Evolutionary conservation across 371 early-diverging fungal genomes (phyloP), one percentile per base, ranked within the genome.

Genomic region (Mucor mucedo): DNA sequence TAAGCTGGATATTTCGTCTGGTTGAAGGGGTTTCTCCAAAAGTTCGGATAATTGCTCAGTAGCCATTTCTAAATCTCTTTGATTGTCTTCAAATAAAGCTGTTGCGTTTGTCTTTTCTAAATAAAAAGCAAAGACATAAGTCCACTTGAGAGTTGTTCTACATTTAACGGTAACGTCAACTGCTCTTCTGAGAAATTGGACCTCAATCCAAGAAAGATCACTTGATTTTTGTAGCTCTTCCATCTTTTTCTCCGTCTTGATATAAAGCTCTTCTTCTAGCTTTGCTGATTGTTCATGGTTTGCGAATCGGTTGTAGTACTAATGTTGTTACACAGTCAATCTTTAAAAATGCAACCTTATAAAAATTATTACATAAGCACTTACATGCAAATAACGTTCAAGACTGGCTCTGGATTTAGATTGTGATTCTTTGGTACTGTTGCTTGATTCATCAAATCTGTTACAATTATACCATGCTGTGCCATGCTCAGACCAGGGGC

Each of bases 141-240:
- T 95, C 97, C 97, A 98, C 67, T 94, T 95, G 28, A 98, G 84
- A 0, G 95, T 95, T 75, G 81, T 89, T 60, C 99, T 91, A 60
- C 95, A 91, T 58, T 89, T 75, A 4, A 92, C 84, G n/a, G 96
- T 84, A 0, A 90, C 91, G 67, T 95, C 95, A 48, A 96, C 93
- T 5, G 98, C 98, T 33, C 89, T 89, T 60, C 88, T 87, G 35
- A 98, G 73, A 72, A 98, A 98, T 77, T 98, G 98, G 0, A 96
- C 97, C 77, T 98, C 97, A 69, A 97, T 98, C 98, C 98, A 98
- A 30, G 96, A 94, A 45, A 98, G 80, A 30, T 89, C 89, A 32
- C 91, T 89, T 21, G 85, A 83, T 52, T 85, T 84, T 77, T 97
- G 98, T 88, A 97, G 91, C 68, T 91, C 91, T 61, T 94, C 93